Evolutionary conservation across 495 filamentous ascomycete genomes (phyloP), one percentile per base, ranked within the genome.

Genomic region (Tuber borchii): DNA sequence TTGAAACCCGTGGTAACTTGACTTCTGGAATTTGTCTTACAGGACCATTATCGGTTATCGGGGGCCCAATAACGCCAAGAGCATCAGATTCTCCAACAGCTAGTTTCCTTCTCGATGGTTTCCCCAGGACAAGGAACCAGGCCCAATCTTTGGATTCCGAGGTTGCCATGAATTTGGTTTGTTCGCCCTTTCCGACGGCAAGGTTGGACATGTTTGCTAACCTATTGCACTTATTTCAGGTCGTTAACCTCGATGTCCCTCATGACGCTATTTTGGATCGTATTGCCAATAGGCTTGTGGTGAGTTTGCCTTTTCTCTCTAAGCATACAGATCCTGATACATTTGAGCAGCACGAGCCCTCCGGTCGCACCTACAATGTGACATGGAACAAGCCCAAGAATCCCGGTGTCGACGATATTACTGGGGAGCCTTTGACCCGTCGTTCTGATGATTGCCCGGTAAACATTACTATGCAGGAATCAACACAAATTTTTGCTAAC

Each of bases 41-140:
- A 14, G 79, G 83, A 14, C 71, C 81, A n/a, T 44, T 81, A 69
- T 74, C 77, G 43, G 73, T 75, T 75, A 70, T 77, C 74, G 77
- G 78, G 61, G 77, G 70, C 44, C 68, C 81, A 10, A 48, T 70
- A 77, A 74, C 65, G 22, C 80, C 81, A 7, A 81, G 73, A 26
- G 82, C 76, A 40, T 90, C 90, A 69, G 87, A 95, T 69, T 88
- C 90, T 75, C 90, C 95, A 0, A 85, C 88, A 19, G 92, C 94
- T 34, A 97, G 93, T 22, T 99, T 98, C 84, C 90, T 99, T 77
- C 91, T 99, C 70, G 95, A 99, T 83, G 95, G 95, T 34, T 99
- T 98, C 84, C 95, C 95, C 7, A 92, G 95, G 76, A 99, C 93
- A 26, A 90, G 91, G 2, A 75, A 85, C 2, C 95, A 99, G 85